Base-by-base conservation (phyloP, 2,329 filamentous ascomycete genomes). In the Calonectria leucothoes region DNA sequence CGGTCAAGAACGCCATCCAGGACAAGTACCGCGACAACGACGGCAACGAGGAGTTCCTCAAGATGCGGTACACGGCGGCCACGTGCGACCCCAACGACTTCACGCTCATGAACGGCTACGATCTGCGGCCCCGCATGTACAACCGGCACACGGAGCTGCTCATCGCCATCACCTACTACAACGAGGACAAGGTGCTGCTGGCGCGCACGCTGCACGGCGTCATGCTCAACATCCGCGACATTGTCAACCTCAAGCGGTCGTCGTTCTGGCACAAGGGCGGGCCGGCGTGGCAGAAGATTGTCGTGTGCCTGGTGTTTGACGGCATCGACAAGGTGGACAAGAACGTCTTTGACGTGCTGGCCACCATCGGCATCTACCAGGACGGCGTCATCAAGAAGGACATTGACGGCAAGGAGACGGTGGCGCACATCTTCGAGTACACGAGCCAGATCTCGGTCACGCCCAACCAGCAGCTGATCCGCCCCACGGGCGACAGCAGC, bases 221-320 rank as follows among this genome's bases (percentile, higher is more conserved):
- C 1, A 79, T 79, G 77, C 76, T 78, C 66, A 79, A 79, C 31
- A 74, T 79, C 35, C 77, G 76, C 20, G 77, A 79, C 48, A 79
- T 79, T 61, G 77, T 79, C 35, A 79, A 79, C 35, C 42, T 79
- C 35, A 79, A 79, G 70, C 71, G 76, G 14, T 79, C 77, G 64
- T 77, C 77, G 37, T 79, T 79, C 72, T 79, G 77, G 77, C 78
- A 79, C 69, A 79, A 78, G 73, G 77, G 77, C 15, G 77, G 77
- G 8, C 77, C 77, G 1, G 77, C 77, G 0, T 79, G 77, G 77
- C 77, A 79, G 66, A 79, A 79, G 66, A 79, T 79, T 17, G 77
- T 79, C 10, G 77, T 79, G 8, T 79, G 77, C 69, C 75, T 79
- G 27, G 76, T 79, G 39, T 79, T 79, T 66, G 77, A 79, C 42